Evolutionary conservation across 169 alveolate species (phyloP).

Genomic region (Amoebophrya sp.): DNA sequence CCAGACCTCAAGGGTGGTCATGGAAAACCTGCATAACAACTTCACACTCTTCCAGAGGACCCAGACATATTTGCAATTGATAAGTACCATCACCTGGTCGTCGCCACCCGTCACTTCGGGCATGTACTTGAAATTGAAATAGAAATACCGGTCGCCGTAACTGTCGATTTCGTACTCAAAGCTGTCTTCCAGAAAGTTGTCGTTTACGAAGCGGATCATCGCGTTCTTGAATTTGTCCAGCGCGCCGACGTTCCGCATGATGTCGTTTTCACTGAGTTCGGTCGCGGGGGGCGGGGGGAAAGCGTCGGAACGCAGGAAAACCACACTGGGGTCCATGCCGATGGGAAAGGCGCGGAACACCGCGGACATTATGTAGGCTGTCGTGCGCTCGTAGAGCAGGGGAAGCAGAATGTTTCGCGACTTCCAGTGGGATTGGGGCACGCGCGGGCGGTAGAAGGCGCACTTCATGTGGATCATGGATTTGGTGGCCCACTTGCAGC

Average conservation of each 20-base stretch:
- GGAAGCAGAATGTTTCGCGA: neutral
- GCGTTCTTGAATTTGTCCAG: neutral
- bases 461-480: slow-evolving; percentile 12
- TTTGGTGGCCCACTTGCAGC: slow-evolving; percentile 18
- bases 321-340: neutral
- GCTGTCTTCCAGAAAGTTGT: neutral
- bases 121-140: neutral
- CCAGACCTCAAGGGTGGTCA: too few species aligned
- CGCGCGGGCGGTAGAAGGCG: neutral
- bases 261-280: neutral
- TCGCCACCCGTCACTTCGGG: neutral
- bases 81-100: neutral
- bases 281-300: neutral
- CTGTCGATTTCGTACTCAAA: neutral
- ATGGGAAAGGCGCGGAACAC: neutral
- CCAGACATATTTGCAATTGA: too few species aligned
- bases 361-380: neutral
- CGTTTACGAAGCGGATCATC: neutral
- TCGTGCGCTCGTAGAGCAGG: neutral
- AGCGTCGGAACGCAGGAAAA: neutral
- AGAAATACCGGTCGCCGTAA: neutral
- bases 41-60: too few species aligned
- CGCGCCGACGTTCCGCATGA: neutral
- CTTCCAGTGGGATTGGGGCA: neutral
- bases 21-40: too few species aligned